Base-by-base conservation (phyloP, 352 stramenopile species). In the Globisporangium iwayamae region DNA sequence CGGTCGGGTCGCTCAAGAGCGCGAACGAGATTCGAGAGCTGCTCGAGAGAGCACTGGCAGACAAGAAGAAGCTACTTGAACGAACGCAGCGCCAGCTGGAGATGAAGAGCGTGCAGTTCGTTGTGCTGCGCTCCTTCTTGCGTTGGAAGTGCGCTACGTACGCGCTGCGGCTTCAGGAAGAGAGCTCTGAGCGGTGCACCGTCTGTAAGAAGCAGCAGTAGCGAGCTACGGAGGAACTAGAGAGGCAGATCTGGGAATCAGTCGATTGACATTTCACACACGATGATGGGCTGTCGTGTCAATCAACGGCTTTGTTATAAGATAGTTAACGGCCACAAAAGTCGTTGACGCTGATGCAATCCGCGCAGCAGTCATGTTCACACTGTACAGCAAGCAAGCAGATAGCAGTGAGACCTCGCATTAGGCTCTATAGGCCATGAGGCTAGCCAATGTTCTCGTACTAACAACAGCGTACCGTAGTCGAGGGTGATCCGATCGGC, bases 401-500 rank as follows among this genome's bases (percentile, higher is more conserved):
- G 41, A 48, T 6, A 22, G 43, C 43, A 48, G 8, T 8, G 18
- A 48, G 5, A 9, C 16, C 18, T 2, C 20, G 43, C 43, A 6
- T 48, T 48, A 48, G 43, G 25, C 16, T 4, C 7, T 16, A 48
- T 22, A 41, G 16, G 18, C 39, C 13, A n/a, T n/a, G 39, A n/a
- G 20, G 39, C 11, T 14, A 46, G 13, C 25, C n/a, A 18, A 22
- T 43, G 18, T 20, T 11, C 8, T 20, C 47, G 34, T 38, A 8
- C 4, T 8, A 36, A 36, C 32, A 36, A 36, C 10, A 38, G 72
- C 75, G 69, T 65, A 87, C 81, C 81, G 38, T 81, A 83, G 65
- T 87, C 78, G 61, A 79, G 68, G 14, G 73, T 80, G 39, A 90
- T 88, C 45, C 81, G 78, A 50, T 88, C 70, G 0, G 75, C 81